These are phyloP conservation scores for Ulvella scutata DNA, from an alignment of 139 green algal genomes.

Conservation along the genomic window DNA sequence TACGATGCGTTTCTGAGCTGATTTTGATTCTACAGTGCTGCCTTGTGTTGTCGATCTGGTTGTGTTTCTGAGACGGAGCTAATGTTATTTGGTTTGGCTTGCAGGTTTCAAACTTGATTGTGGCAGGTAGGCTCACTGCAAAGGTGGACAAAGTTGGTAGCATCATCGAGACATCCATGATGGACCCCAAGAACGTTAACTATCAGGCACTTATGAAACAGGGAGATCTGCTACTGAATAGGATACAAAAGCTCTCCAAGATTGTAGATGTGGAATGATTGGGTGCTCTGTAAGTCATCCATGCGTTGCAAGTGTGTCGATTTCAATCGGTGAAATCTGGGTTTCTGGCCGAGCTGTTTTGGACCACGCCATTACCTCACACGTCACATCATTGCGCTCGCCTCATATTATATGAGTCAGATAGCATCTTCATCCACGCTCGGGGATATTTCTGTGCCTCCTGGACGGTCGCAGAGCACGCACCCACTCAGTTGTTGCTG, in stretches of 20 bases:
- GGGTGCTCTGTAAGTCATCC: too few species aligned
- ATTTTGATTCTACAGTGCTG: neutral
- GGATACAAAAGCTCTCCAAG: conserved; percentile 87
- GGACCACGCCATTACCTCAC: too few species aligned
- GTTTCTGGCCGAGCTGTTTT: too few species aligned
- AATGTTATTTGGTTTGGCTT: conserved; percentile 13
- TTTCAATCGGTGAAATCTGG: too few species aligned
- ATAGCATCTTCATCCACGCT: too few species aligned
- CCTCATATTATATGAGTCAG: too few species aligned
- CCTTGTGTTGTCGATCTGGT: neutral
- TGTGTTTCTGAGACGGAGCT: neutral
- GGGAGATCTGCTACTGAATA: conserved; percentile 88
- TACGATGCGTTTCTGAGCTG: too few species aligned
- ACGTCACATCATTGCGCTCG: too few species aligned
- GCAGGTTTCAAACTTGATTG: conserved; percentile 86
- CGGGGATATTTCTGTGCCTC: too few species aligned
- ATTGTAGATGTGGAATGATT: conserved; percentile 85
- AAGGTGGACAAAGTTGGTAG: conserved; percentile 88
- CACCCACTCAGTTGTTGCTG: too few species aligned
- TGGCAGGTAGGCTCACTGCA: conserved; percentile 71
- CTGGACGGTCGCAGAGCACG: too few species aligned
- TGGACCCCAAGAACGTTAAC: conserved; percentile 80
- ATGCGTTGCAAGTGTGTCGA: too few species aligned
- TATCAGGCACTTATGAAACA: conserved; percentile 82
- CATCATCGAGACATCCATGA: conserved; percentile 43